A percentile compares a stretch with the other conserved stretches of the same genome.
Conservation (phyloP, 495 filamentous ascomycete genomes). For the Aspergillus campestris region DNA sequence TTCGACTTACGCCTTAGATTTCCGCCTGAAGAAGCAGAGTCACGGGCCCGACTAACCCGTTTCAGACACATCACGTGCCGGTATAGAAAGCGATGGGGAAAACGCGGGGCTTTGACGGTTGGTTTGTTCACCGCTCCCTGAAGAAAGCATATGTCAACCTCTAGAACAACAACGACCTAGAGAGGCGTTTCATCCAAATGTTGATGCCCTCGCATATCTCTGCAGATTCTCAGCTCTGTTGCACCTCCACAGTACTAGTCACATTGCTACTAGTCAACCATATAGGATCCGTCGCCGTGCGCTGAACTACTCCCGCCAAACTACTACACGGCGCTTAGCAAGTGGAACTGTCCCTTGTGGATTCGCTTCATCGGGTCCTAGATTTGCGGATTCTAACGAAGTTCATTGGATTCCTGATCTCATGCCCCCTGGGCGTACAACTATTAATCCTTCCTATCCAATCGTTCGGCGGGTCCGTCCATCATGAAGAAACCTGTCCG, state of each 20-base stretch:
- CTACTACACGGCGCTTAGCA: constrained; percentile 25
- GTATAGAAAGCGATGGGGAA: too few species aligned
- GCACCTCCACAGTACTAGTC: too few species aligned
- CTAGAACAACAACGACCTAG: too few species aligned
- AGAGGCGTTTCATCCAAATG: too few species aligned
- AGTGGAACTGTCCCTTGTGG: constrained; percentile 23
- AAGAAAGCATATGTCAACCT: constrained; percentile 3
- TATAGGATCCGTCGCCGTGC: neutral
- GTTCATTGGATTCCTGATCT: constrained; percentile 23
- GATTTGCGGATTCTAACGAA: constrained; percentile 8
- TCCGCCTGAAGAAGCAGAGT: too few species aligned
- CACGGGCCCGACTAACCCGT: too few species aligned
- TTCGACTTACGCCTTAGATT: too few species aligned
- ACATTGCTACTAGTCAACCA: too few species aligned
- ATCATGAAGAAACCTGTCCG: constrained; percentile 26
- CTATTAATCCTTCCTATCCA: constrained; percentile 15
- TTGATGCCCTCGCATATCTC: too few species aligned
- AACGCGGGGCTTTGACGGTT: too few species aligned
- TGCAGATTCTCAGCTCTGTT: too few species aligned
- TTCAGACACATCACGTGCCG: too few species aligned
- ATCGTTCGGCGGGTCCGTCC: constrained; percentile 15
- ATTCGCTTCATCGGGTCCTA: constrained; percentile 6
- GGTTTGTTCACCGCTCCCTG: constrained; percentile 14
- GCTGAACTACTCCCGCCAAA: constrained; percentile 8
- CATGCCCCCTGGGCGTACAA: constrained; percentile 10